Evolutionary conservation across 768 basidiomycete genomes (phyloP).

Genomic region (Lentinus brumalis): DNA sequence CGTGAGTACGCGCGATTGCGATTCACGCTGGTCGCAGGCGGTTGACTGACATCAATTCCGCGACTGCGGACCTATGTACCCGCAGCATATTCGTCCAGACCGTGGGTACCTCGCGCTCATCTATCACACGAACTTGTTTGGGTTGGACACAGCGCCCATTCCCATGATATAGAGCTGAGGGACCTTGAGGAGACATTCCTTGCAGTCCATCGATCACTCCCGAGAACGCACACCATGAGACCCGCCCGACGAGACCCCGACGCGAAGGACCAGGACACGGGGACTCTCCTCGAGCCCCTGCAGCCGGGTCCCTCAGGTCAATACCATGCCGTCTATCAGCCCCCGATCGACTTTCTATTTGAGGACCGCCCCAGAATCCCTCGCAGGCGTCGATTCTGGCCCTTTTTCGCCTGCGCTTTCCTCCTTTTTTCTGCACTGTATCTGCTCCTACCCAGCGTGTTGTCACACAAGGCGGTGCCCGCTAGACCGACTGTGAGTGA

Average conservation of each 20-base stretch:
- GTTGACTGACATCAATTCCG: too few relatives aligned
- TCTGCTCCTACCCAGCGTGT: neutral
- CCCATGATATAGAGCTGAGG: neutral
- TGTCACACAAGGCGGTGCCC: too few relatives aligned
- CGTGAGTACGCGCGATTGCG: too few relatives aligned
- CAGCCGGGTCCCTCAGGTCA: too few relatives aligned
- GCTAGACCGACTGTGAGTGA: too few relatives aligned
- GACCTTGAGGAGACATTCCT: neutral
- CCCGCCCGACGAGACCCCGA: too few relatives aligned
- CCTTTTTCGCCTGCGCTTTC: constrained; percentile 6
- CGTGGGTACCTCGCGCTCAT: too few relatives aligned
- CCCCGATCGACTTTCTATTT: neutral
- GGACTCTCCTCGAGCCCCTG: too few relatives aligned
- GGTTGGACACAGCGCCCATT: neutral
- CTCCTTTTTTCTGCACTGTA: constrained; percentile 2
- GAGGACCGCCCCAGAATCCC: constrained; percentile 4
- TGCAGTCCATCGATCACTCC: neutral
- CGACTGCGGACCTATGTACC: too few relatives aligned
- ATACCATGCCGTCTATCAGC: neutral
- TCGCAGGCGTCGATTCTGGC: constrained; percentile 18
- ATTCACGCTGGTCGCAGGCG: too few relatives aligned
- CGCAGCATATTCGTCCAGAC: too few relatives aligned
- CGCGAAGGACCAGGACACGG: too few relatives aligned
- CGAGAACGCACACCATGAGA: constrained; percentile 1
- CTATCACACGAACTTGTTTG: neutral